Evolutionary conservation across 768 basidiomycete genomes (phyloP), one percentile per base, ranked within the genome.

Genomic region (Boletus tylopilopsis): DNA sequence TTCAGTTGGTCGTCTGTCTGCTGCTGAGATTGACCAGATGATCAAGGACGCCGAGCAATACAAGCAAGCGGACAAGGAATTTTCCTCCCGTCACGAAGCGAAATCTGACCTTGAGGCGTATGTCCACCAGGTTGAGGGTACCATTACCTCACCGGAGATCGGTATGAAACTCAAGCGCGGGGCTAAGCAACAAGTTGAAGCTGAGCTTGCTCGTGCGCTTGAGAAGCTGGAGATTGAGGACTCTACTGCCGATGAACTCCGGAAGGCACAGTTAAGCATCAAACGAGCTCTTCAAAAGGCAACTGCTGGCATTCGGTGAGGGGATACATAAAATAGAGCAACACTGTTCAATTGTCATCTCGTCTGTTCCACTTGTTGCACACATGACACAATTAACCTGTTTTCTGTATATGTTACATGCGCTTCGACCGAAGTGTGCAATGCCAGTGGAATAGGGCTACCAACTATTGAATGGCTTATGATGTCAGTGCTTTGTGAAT

Each of bases 201-300:
- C 88, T 56, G 96, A 97, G 77, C 92, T 99, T 55, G 94, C 96
- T 45, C 90, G 94, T 67, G 94, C 96, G 25, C 82, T 98, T 42
- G 96, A 98, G 84, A 94, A 93, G 77, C 79, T 99, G 68, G 96
- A 98, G 80, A 90, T 96, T 55, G 95, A 96, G 76, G 91, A 95
- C 51, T 90, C 91, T 53, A 77, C 88, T 25, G 84, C 84, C 47
- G 96, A 98, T 69, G 93, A 99, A 72, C 82, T 99, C 65, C 90
- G 87, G 75, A 96, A 95, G 76, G 88, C 91, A 51, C 92, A 97
- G 71, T 81, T 99, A 58, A 77, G 83, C 68, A 92, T 98, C 74
- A 95, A 94, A 78, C 87, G 95, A 66, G 90, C 94, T 54, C 80
- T 99, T 68, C 94, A 97, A 80, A 99, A 98, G 81, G 95, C 93